Percentiles rank a stretch among this genome's conserved stretches.
phyloP scores from a whole-genome alignment of 352 stramenopile species.

The Globisporangium alternatum region DNA sequence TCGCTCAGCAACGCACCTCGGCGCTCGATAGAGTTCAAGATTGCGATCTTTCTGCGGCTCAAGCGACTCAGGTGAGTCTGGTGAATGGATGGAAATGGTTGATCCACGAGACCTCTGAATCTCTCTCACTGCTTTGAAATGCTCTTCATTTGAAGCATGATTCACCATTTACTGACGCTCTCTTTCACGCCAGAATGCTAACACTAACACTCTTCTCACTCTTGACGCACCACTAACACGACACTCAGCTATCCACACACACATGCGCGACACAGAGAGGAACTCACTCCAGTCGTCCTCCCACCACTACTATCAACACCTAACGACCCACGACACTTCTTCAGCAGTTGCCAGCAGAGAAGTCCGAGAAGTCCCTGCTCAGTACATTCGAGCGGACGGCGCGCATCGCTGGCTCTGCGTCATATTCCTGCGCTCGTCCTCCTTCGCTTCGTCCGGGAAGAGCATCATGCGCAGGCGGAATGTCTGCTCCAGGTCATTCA shows the following conservation, averaged over 20 bases:
- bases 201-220: background rate
- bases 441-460: constrained; percentile 18
- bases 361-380: background rate
- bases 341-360: background rate
- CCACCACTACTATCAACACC: background rate
- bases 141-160: no score
- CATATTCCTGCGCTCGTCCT: constrained; percentile 5
- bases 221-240: background rate
- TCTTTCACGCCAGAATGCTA: background rate
- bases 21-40: no score
- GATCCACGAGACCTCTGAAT: no score
- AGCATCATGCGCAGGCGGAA: constrained; percentile 34
- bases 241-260: background rate
- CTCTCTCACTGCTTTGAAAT: no score
- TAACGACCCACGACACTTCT: background rate
- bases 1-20: no score
- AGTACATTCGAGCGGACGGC: background rate
- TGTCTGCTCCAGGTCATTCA: constrained; percentile 29
- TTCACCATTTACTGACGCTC: background rate
- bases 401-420: background rate
- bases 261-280: background rate
- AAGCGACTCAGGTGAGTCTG: no score
- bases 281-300: background rate
- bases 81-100: no score
- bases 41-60: no score